Percentiles rank a stretch among this genome's conserved stretches.
These are phyloP conservation scores for Diaporthe amygdali DNA, from an alignment of 2,329 filamentous ascomycete genomes.

Conservation along the genomic window DNA sequence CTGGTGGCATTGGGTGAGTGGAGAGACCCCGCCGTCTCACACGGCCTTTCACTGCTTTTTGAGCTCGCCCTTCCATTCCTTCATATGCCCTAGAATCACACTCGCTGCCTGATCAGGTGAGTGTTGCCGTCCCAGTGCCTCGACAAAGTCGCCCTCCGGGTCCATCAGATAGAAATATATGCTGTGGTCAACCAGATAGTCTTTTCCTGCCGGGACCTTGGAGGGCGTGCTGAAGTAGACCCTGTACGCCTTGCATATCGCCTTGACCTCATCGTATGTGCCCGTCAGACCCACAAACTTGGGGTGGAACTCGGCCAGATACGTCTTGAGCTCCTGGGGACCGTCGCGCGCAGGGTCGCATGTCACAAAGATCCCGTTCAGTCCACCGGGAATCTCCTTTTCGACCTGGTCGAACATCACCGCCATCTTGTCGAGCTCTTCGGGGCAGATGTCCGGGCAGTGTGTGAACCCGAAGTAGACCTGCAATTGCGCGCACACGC, in stretches of 20 bases:
- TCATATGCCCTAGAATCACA: slow-evolving; percentile 86
- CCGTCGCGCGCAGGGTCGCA: slow-evolving; percentile 94
- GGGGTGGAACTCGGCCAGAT: slow-evolving; percentile 89
- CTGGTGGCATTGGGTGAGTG: slow-evolving; percentile 3
- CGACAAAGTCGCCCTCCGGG: slow-evolving; percentile 96
- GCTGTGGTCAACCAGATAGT: slow-evolving; percentile 97
- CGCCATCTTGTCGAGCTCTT: slow-evolving; percentile 99
- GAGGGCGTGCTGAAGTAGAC: slow-evolving; percentile 96
- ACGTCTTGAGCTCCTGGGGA: slow-evolving; percentile 81
- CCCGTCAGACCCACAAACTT: slow-evolving; percentile 88
- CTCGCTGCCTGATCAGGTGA: slow-evolving; percentile 84
- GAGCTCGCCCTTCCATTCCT: slow-evolving; percentile 53
- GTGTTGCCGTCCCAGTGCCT: slow-evolving; percentile 93
- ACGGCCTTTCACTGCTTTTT: slow-evolving; percentile 28
- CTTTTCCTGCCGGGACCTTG: slow-evolving; percentile 88
- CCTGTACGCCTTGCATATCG: slow-evolving; percentile 91
- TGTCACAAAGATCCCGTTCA: slow-evolving; percentile 89
- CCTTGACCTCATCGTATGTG: slow-evolving; percentile 91
- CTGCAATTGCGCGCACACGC: slow-evolving; percentile 45
- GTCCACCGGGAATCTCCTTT: slow-evolving; percentile 51
- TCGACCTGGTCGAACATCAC: slow-evolving; percentile 81
- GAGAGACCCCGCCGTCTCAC: slow-evolving; percentile 1
- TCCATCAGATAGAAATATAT: slow-evolving; percentile 99
- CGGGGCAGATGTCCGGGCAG: slow-evolving; percentile 97
- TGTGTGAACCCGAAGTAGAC: slow-evolving; percentile 99